phyloP scores from a whole-genome alignment of 345 rosid species.

The Hibiscus syriacus region DNA sequence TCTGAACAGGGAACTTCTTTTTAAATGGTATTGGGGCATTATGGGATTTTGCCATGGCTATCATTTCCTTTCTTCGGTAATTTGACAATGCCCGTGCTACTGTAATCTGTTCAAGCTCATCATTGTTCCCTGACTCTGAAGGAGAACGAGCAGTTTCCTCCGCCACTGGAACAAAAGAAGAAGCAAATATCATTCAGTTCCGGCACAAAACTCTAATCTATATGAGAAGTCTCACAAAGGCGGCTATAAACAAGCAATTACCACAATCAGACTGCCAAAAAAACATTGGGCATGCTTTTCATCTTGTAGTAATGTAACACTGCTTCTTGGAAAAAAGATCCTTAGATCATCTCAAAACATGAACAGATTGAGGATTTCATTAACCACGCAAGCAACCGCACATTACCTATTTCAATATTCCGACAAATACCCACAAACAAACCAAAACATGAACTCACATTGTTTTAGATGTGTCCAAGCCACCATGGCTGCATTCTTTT shows the following conservation, averaged over 20 bases:
- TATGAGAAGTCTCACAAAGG: too few relatives aligned
- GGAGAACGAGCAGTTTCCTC: slow-evolving; percentile 71
- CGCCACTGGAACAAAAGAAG: slow-evolving; percentile 63
- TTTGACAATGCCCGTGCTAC: slow-evolving; percentile 71
- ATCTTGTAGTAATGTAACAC: too few relatives aligned
- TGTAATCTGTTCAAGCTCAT: slow-evolving; percentile 88
- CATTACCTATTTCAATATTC: neutral
- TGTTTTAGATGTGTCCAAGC: slow-evolving; percentile 92
- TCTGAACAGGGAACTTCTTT: slow-evolving; percentile 52
- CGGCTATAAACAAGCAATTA: too few relatives aligned
- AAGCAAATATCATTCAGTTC: neutral
- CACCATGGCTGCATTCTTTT: too few relatives aligned
- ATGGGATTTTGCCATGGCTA: slow-evolving; percentile 45
- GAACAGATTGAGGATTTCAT: neutral
- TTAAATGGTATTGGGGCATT: slow-evolving; percentile 53
- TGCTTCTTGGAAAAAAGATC: too few relatives aligned
- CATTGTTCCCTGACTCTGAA: slow-evolving; percentile 68
- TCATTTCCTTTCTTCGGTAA: slow-evolving; percentile 72
- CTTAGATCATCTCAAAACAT: neutral
- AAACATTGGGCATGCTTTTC: too few relatives aligned
- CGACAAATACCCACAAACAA: neutral
- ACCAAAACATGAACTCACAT: slow-evolving; percentile 38
- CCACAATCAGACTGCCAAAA: too few relatives aligned
- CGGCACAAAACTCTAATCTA: neutral
- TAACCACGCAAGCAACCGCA: neutral